A percentile compares a stretch with the other conserved stretches of the same genome.
Conservation (phyloP, 805 yeast species). For the Metschnikowia lochheadii region DNA sequence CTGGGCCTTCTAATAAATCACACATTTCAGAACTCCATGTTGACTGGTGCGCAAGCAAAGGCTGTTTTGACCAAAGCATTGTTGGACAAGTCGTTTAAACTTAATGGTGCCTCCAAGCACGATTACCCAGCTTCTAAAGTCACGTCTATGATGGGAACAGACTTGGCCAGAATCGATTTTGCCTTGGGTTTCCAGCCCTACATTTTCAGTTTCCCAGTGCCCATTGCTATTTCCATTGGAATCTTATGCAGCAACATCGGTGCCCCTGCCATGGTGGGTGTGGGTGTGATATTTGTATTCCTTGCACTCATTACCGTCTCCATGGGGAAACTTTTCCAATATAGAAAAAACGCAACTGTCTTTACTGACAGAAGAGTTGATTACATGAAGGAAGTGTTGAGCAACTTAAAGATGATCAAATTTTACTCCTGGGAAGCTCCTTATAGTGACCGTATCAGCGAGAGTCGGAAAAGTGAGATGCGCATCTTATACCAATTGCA, state of each 20-base stretch:
- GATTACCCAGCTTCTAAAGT: slow-evolving; percentile 65
- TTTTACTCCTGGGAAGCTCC: slow-evolving; percentile 91
- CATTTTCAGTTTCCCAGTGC: slow-evolving; percentile 58
- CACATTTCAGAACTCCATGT: slow-evolving; percentile 56
- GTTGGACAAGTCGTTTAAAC: slow-evolving; percentile 60
- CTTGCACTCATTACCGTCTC: slow-evolving; percentile 40
- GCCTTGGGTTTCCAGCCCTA: slow-evolving; percentile 69
- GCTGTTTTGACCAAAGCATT: slow-evolving; percentile 69
- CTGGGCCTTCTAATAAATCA: slow-evolving; percentile 47
- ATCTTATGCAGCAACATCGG: slow-evolving; percentile 68
- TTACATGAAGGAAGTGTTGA: slow-evolving; percentile 72
- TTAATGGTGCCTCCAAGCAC: slow-evolving; percentile 55
- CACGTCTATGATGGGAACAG: slow-evolving; percentile 78
- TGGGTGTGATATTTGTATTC: slow-evolving; percentile 52
- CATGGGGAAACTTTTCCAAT: slow-evolving; percentile 49
- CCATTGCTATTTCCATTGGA: slow-evolving; percentile 59
- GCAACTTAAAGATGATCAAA: slow-evolving; percentile 76
- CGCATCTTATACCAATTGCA: slow-evolving; percentile 57
- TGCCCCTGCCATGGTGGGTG: slow-evolving; percentile 67
- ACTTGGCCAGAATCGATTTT: slow-evolving; percentile 73
- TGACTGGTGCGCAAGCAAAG: slow-evolving; percentile 67
- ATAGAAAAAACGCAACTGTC: slow-evolving; percentile 54
- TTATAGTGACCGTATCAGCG: slow-evolving; percentile 53
- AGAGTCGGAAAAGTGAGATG: slow-evolving; percentile 61
- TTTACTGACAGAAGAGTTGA: slow-evolving; percentile 76